phyloP scores from a whole-genome alignment of 1,284 basidiomycete genomes.

The Sporisorium reilianum region DNA sequence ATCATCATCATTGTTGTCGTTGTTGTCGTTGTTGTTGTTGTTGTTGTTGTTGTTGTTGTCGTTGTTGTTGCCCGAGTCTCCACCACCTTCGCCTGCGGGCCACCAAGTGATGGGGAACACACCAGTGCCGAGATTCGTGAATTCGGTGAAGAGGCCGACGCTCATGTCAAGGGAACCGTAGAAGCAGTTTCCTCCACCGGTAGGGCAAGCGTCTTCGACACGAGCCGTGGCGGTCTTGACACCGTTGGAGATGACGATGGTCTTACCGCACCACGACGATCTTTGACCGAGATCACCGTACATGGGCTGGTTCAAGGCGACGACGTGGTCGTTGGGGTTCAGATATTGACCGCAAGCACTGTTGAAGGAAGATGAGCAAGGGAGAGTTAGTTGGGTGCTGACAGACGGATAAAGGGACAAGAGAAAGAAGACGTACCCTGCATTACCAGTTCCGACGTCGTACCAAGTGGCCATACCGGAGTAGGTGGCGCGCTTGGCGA shows the following conservation, averaged over 20 bases:
- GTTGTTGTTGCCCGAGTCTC: conserved; percentile 21
- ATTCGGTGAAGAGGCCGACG: conserved; percentile 59
- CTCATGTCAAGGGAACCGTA: conserved; percentile 64
- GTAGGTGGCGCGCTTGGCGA: conserved; percentile 50
- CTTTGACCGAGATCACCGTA: conserved; percentile 51
- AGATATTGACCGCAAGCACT: conserved; percentile 59
- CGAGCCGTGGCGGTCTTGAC: conserved; percentile 51
- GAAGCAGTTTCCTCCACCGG: conserved; percentile 55
- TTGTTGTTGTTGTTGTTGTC: conserved; percentile 20
- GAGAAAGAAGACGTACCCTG: conserved; percentile 39
- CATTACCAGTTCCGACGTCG: conserved; percentile 59
- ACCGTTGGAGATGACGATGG: conserved; percentile 60
- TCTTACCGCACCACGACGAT: conserved; percentile 58
- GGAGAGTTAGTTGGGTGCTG: too few relatives aligned
- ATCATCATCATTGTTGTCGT: not conserved
- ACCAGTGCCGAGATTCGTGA: conserved; percentile 50
- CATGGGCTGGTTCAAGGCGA: conserved; percentile 63
- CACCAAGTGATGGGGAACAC: conserved; percentile 64
- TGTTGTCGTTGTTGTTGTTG: conserved; percentile 15
- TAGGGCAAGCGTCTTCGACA: conserved; percentile 63
- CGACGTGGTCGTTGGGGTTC: conserved; percentile 50
- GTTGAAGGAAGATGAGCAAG: not conserved
- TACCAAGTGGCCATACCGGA: conserved; percentile 62
- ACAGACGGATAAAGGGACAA: not conserved
- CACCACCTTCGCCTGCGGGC: conserved; percentile 42